phyloP scores from a whole-genome alignment of 208 protist species.

The Acanthamoeba culbertsoni region DNA sequence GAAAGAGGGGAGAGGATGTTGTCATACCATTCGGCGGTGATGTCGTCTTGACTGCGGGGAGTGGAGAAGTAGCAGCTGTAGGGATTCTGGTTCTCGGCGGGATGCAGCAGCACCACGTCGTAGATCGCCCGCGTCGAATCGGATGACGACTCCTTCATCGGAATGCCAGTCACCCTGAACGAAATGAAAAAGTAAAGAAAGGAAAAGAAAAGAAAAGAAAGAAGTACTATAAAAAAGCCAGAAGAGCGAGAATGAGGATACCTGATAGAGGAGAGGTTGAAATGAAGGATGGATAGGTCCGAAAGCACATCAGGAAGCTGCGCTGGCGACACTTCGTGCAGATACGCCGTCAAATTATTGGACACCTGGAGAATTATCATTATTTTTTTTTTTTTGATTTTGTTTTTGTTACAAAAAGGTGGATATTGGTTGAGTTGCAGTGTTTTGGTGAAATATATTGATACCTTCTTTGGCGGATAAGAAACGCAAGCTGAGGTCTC shows the following conservation, averaged over 20 bases:
- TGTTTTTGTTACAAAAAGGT: not conserved
- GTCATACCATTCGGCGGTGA: not conserved
- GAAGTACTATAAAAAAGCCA: not conserved
- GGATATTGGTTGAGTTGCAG: not conserved
- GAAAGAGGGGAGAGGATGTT: not conserved
- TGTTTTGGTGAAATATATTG: not conserved
- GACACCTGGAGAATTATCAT: conserved; percentile 7
- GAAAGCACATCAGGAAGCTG: not conserved
- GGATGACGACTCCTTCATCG: conserved; percentile 27
- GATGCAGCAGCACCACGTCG: conserved; percentile 20
- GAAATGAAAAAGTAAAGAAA: not conserved
- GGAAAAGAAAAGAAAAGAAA: not conserved
- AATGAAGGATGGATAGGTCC: not conserved
- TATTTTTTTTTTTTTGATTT: too few relatives aligned
- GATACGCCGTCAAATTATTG: not conserved
- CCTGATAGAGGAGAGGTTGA: conserved; percentile 22
- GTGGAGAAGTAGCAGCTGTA: not conserved
- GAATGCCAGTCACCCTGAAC: not conserved
- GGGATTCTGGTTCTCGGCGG: not conserved
- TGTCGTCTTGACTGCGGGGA: not conserved
- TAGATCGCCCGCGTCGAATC: conserved; percentile 19
- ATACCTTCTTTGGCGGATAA: not conserved
- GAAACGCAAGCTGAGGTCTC: not conserved
- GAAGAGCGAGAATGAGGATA: not conserved
- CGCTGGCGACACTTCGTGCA: not conserved